These are phyloP conservation scores for Yamadazyma conglobata DNA, from an alignment of 1,139 yeast genomes.

Conservation along the genomic window DNA sequence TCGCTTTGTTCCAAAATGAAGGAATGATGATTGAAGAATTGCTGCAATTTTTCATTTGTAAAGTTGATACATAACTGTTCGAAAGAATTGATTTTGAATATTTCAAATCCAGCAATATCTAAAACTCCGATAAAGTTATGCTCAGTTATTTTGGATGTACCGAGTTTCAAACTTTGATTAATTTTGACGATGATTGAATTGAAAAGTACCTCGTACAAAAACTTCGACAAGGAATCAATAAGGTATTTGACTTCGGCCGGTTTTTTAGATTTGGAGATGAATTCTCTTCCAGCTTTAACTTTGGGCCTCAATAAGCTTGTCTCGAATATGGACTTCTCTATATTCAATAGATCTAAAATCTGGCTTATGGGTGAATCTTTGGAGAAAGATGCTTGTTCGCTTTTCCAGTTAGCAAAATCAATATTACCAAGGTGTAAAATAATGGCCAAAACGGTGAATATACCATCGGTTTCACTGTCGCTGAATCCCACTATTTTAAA, in stretches of 20 bases:
- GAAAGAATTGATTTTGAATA: constrained; percentile 84
- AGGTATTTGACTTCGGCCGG: constrained; percentile 79
- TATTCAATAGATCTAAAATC: constrained; percentile 64
- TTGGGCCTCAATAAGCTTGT: constrained; percentile 65
- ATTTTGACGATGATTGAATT: constrained; percentile 73
- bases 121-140: constrained; percentile 81
- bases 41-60: constrained; percentile 94
- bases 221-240: constrained; percentile 84
- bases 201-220: constrained; percentile 81
- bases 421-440: constrained; percentile 86
- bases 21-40: constrained; percentile 96
- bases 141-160: constrained; percentile 15
- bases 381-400: constrained; percentile 78
- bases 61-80: constrained; percentile 96
- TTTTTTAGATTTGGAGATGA: constrained; percentile 74
- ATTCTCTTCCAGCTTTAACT: constrained; percentile 89
- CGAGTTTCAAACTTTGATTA: constrained; percentile 56
- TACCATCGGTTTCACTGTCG: constrained; percentile 50
- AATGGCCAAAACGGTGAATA: constrained; percentile 68
- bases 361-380: constrained; percentile 50
- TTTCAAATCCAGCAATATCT: constrained; percentile 98
- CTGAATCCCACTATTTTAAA: constrained; percentile 72
- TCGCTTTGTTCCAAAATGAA: constrained; percentile 96
- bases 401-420: constrained; percentile 63
- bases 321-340: constrained; percentile 55